Conservation (phyloP, 2,329 filamentous ascomycete species). For the Penicillium sp. region DNA sequence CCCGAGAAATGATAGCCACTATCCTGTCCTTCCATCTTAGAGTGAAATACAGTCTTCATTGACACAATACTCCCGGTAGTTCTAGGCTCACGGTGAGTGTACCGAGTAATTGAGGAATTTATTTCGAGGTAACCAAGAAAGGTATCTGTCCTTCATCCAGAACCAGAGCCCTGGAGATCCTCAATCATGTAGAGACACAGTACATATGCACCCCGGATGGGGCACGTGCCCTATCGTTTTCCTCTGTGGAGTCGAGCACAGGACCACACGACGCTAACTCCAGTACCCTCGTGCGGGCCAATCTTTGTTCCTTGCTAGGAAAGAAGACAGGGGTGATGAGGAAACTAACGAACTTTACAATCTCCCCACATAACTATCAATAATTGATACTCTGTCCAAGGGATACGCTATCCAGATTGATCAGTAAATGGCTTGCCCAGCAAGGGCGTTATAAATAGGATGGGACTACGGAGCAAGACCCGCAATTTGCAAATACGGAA, state of each 20-base stretch:
- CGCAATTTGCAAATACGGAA: neutral
- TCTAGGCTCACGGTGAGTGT: neutral
- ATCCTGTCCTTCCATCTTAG: slow-evolving; percentile 11
- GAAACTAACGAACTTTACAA: slow-evolving; percentile 5
- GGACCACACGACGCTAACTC: neutral
- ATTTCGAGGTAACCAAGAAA: neutral
- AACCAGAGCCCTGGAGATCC: neutral
- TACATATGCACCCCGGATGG: neutral
- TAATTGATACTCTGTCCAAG: neutral
- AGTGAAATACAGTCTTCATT: slow-evolving; percentile 24
- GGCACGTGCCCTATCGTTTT: slow-evolving; percentile 1
- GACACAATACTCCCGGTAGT: slow-evolving; percentile 2
- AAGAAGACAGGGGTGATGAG: neutral
- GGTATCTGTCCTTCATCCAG: neutral
- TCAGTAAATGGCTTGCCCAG: neutral
- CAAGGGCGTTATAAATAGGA: slow-evolving; percentile 10
- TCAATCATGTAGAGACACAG: neutral
- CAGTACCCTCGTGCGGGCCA: neutral
- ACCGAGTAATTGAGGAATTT: neutral
- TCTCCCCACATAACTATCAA: slow-evolving; percentile 2
- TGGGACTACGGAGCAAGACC: neutral
- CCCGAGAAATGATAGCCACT: slow-evolving; percentile 2
- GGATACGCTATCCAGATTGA: neutral
- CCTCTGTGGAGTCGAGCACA: slow-evolving; percentile 2
- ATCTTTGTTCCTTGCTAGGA: neutral